These are phyloP conservation scores for Tulasnella sp. DNA, from an alignment of 768 basidiomycete species.

Conservation along the genomic window DNA sequence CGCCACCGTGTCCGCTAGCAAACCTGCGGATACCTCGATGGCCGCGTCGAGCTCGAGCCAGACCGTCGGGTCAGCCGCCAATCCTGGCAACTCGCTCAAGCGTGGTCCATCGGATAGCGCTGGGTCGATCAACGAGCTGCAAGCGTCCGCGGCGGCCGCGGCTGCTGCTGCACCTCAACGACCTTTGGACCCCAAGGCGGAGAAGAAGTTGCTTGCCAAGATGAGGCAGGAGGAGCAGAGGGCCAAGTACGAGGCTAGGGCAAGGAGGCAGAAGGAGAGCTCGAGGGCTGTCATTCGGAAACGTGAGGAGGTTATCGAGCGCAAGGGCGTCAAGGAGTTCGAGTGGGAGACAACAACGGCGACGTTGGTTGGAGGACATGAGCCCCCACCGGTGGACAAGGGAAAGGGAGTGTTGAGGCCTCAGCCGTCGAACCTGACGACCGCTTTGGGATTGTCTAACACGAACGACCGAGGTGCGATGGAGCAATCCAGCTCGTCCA, in stretches of 20 bases:
- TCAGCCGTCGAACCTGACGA: neutral
- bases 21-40: conserved; percentile 63
- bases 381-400: neutral
- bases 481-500: neutral
- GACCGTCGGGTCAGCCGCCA: conserved; percentile 54
- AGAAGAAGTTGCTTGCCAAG: conserved; percentile 72
- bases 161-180: conserved; percentile 19
- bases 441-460: neutral
- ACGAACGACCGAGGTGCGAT: neutral
- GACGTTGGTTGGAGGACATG: neutral
- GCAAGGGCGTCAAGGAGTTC: neutral
- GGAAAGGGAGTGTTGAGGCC: neutral
- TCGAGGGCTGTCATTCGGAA: conserved; percentile 89
- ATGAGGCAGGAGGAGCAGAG: conserved; percentile 56
- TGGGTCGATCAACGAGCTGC: conserved; percentile 11
- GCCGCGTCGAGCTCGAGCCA: conserved; percentile 42
- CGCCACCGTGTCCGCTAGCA: conserved; percentile 35
- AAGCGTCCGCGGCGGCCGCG: conserved; percentile 21
- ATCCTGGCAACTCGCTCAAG: conserved; percentile 47
- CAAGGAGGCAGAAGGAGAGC: conserved; percentile 40
- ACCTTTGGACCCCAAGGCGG: conserved; percentile 51
- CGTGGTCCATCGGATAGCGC: conserved; percentile 27
- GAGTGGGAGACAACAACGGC: neutral
- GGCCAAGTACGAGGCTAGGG: conserved; percentile 25
- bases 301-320: conserved; percentile 44